Conservation (phyloP, 1,139 yeast genomes). For the Geotrichum bryndzae region DNA sequence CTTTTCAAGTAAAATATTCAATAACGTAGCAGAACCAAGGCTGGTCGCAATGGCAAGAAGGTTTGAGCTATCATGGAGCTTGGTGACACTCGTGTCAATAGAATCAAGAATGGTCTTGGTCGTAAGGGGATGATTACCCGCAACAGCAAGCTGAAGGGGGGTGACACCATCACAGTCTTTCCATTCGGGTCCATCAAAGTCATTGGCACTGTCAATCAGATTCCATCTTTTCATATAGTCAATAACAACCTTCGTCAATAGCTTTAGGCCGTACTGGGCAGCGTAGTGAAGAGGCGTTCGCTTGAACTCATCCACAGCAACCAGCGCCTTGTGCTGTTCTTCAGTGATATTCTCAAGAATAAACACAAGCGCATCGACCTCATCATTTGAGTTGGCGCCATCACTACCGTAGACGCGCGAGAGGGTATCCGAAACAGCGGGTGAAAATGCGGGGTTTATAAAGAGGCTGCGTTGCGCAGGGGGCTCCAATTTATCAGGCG, state of each 20-base stretch:
- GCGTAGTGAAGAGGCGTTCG: conserved; percentile 90
- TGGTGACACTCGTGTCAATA: conserved; percentile 32
- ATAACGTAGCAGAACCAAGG: conserved; percentile 53
- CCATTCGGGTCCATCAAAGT: conserved; percentile 46
- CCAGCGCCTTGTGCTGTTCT: conserved; percentile 48
- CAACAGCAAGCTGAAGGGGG: conserved; percentile 77
- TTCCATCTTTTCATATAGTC: conserved; percentile 49
- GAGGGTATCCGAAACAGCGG: conserved; percentile 39
- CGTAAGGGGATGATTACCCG: conserved; percentile 79
- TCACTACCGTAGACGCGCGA: conserved; percentile 57
- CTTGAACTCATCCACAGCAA: conserved; percentile 65
- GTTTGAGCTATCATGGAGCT: conserved; percentile 46
- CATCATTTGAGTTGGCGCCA: conserved; percentile 42
- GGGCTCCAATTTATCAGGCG: conserved; percentile 15
- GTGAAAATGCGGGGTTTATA: conserved; percentile 46
- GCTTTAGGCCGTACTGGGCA: conserved; percentile 76
- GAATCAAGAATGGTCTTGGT: conserved; percentile 52
- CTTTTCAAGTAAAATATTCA: conserved; percentile 50
- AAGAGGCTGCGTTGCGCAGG: conserved; percentile 27
- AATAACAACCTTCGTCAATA: conserved; percentile 53
- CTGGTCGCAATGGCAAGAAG: conserved; percentile 59
- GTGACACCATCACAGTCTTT: conserved; percentile 78
- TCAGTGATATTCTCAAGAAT: conserved; percentile 50
- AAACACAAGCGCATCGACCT: conserved; percentile 48
- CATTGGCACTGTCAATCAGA: conserved; percentile 34